phyloP scores from a whole-genome alignment of 345 rosid genomes.

The Acer yangbiense region DNA sequence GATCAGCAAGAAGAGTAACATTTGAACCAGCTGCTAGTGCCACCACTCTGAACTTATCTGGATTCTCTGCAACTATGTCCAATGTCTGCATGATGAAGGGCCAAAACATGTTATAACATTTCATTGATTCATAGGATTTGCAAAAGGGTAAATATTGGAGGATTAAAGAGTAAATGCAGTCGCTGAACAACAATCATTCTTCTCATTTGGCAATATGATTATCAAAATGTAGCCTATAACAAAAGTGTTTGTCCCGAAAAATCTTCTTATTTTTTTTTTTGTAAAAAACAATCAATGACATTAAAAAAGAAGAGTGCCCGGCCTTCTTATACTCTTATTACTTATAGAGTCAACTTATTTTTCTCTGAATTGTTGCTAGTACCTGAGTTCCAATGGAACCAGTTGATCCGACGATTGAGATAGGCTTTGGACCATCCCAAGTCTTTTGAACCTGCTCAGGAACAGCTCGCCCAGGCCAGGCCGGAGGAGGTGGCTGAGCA shows the following conservation, averaged over 20 bases:
- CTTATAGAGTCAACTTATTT: neutral
- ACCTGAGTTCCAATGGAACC: slow-evolving; percentile 99
- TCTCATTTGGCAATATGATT: neutral
- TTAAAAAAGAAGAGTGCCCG: neutral
- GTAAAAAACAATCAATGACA: neutral
- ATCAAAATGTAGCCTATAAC: neutral
- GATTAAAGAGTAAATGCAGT: neutral
- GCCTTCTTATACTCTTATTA: neutral
- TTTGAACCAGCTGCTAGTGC: slow-evolving; percentile 98
- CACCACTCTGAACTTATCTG: slow-evolving; percentile 85
- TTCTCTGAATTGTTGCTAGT: neutral
- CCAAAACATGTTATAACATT: neutral
- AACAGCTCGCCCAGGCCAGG: slow-evolving; percentile 95
- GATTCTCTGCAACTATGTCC: slow-evolving; percentile 89
- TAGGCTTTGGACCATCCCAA: slow-evolving; percentile 94
- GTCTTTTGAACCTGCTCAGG: slow-evolving; percentile 62
- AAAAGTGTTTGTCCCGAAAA: neutral
- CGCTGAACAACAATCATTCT: neutral
- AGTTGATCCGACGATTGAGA: slow-evolving; percentile 91
- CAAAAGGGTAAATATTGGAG: neutral
- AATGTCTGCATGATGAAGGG: slow-evolving; percentile 55
- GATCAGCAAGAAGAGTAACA: slow-evolving; percentile 90
- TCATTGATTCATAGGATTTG: neutral
- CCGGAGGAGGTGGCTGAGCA: slow-evolving; percentile 73
- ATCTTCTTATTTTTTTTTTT: neutral